Percentiles rank a stretch among this genome's conserved stretches.
Evolutionary conservation across 371 early-diverging fungal species (phyloP).

Genomic region (Lichtheimia hyalospora): DNA sequence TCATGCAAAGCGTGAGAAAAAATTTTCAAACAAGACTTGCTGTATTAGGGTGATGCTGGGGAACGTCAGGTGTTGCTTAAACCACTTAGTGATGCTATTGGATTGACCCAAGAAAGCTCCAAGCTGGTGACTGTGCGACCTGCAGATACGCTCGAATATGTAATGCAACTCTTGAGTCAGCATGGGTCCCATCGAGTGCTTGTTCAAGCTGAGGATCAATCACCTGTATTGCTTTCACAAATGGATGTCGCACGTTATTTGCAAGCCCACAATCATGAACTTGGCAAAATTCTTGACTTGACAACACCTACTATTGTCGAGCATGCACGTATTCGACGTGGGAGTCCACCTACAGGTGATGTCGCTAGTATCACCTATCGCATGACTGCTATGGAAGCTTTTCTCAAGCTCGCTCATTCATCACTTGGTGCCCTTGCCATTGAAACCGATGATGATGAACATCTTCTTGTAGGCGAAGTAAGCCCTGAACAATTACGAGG

Average conservation of each 20-base stretch:
- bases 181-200: slow-evolving; percentile 54
- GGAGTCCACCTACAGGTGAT: neutral
- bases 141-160: slow-evolving; percentile 29
- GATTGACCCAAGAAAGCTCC: slow-evolving; percentile 35
- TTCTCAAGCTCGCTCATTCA: slow-evolving; percentile 46
- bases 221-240: slow-evolving; percentile 55
- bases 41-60: neutral
- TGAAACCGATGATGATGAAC: slow-evolving; percentile 41
- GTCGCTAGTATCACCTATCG: slow-evolving; percentile 36
- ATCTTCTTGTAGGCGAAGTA: slow-evolving; percentile 53
- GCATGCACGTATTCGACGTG: slow-evolving; percentile 8
- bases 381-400: slow-evolving; percentile 52
- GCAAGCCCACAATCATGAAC: slow-evolving; percentile 53
- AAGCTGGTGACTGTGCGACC: slow-evolving; percentile 39
- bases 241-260: slow-evolving; percentile 61
- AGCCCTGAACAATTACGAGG: slow-evolving; percentile 66
- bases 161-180: slow-evolving; percentile 45
- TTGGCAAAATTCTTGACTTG: slow-evolving; percentile 56
- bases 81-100: slow-evolving; percentile 40
- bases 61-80: slow-evolving; percentile 18
- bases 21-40: neutral
- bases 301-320: slow-evolving; percentile 35
- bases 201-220: slow-evolving; percentile 33
- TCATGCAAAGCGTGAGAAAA: slow-evolving; percentile 27
- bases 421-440: slow-evolving; percentile 53